Base-by-base conservation (phyloP, 75 land plant genomes). In the Pinus taeda region DNA sequence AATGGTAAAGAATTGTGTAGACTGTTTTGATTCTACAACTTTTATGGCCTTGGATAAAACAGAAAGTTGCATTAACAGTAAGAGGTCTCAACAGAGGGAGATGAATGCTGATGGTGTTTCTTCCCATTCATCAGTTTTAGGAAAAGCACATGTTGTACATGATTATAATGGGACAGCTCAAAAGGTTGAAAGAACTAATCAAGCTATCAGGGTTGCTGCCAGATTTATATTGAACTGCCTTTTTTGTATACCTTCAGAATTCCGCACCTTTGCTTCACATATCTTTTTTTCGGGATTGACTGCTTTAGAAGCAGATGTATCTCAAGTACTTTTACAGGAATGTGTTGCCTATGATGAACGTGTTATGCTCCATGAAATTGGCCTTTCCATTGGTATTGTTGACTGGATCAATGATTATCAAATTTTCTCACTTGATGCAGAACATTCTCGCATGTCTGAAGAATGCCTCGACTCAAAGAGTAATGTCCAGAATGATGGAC, bases 381-480 rank as follows among this genome's bases (percentile, higher is more conserved):
- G 98, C 3, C 76, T 96, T 15, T 77, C 86, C 29, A 80, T 90
- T 75, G 98, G 98, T 18, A 69, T 93, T 39, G 36, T 72, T 53
- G 93, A 96, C 65, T 96, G 96, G 98, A 85, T 96, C 56, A 71
- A 83, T 5, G 91, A 96, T 77, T 88, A 86, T 42, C 69, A 85
- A 66, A 57, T 72, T n/a, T 85, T 88, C 74, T 73, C 55, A 57
- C 66, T 83, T 33, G 37, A 53, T 22, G 36, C 74, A 33, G 39
- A 56, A 49, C 20, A 42, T 69, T n/a, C 24, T 39, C 13, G 9
- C 7, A 42, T 20, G 42, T 42, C 53, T 13, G 20, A 5, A 39
- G 71, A 69, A 39, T 39, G 71, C 71, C 71, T n/a, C 36, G 78
- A 26, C 17, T 9, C 42, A 55, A 73, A 73, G 24, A 57, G 26